A percentile compares a stretch with the other conserved stretches of the same genome.
These are phyloP conservation scores for Centrapalus pauciflorus DNA, from an alignment of 129 eudicot species.

Conservation along the genomic window DNA sequence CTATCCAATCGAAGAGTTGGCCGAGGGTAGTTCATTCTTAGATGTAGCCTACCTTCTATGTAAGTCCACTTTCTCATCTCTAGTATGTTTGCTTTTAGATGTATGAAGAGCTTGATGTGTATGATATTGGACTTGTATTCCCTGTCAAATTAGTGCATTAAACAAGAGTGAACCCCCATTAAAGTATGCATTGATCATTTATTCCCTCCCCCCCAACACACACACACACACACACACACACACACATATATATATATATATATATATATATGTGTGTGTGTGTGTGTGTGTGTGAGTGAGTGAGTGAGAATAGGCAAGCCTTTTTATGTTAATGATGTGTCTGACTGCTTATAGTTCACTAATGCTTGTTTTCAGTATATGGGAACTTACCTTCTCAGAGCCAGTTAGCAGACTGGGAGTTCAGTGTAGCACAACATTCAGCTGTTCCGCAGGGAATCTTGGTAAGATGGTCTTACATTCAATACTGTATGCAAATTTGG, in stretches of 20 bases:
- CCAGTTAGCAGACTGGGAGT: conserved; percentile 95
- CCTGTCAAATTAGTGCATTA: not conserved
- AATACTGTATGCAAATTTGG: not conserved
- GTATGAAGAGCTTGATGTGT: not conserved
- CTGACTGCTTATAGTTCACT: not conserved
- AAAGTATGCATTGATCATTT: not conserved
- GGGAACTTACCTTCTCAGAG: conserved; percentile 82
- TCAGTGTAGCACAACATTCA: conserved; percentile 88
- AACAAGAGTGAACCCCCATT: not conserved
- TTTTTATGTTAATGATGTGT: not conserved
- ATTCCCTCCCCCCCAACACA: too few relatives aligned
- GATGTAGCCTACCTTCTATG: conserved; percentile 94
- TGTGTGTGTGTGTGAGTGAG: too few relatives aligned
- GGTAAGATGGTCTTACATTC: conserved; percentile 38
- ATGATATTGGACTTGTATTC: not conserved
- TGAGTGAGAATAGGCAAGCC: too few relatives aligned
- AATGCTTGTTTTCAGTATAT: conserved; percentile 52
- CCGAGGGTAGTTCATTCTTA: conserved; percentile 78
- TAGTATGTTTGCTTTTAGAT: not conserved
- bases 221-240: too few relatives aligned
- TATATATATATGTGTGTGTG: too few relatives aligned
- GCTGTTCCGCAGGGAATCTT: conserved; percentile 96
- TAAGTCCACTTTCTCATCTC: conserved; percentile 27
- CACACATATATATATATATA: too few relatives aligned
- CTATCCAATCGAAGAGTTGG: conserved; percentile 93